Conservation (phyloP, 306 rosid species). For the Chamaecrista fasciculata region DNA sequence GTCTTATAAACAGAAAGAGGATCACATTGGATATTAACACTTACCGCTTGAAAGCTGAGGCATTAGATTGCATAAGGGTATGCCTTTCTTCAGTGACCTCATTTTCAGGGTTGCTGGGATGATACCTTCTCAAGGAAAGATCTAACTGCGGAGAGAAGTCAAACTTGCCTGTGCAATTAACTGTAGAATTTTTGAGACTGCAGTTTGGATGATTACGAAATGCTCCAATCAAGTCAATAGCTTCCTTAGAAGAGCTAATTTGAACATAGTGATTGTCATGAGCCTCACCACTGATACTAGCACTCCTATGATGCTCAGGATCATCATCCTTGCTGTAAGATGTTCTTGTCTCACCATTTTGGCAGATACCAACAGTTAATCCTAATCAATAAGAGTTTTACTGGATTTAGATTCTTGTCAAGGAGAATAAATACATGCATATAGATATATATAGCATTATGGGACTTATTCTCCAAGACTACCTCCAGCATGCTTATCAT, state of each 20-base stretch:
- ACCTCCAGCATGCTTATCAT: conserved; percentile 59
- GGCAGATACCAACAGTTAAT: conserved; percentile 28
- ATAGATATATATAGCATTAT: conserved; percentile 1
- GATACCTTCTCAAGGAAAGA: conserved; percentile 79
- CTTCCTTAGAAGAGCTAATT: conserved; percentile 53
- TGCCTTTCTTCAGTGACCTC: conserved; percentile 55
- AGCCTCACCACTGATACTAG: conserved; percentile 49
- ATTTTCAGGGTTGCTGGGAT: conserved; percentile 51
- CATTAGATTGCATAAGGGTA: conserved; percentile 68
- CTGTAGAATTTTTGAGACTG: conserved; percentile 43
- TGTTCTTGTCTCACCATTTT: conserved; percentile 42
- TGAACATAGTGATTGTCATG: conserved; percentile 53
- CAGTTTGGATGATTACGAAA: conserved; percentile 43
- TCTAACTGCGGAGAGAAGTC: conserved; percentile 64
- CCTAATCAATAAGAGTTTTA: conserved; percentile 40
- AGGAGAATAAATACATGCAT: conserved; percentile 12
- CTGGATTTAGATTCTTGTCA: conserved; percentile 27
- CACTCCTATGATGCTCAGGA: conserved; percentile 44
- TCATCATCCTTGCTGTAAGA: conserved; percentile 40
- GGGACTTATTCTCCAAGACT: conserved; percentile 16
- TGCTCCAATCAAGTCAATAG: conserved; percentile 68
- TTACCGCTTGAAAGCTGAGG: conserved; percentile 88
- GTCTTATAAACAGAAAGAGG: neutral
- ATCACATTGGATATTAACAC: conserved; percentile 18
- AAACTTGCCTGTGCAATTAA: conserved; percentile 48